Percentiles rank a stretch among this genome's conserved stretches.
These are phyloP conservation scores for Pseudogymnoascus sp. DNA, from an alignment of 2,329 filamentous ascomycete species.

Conservation along the genomic window DNA sequence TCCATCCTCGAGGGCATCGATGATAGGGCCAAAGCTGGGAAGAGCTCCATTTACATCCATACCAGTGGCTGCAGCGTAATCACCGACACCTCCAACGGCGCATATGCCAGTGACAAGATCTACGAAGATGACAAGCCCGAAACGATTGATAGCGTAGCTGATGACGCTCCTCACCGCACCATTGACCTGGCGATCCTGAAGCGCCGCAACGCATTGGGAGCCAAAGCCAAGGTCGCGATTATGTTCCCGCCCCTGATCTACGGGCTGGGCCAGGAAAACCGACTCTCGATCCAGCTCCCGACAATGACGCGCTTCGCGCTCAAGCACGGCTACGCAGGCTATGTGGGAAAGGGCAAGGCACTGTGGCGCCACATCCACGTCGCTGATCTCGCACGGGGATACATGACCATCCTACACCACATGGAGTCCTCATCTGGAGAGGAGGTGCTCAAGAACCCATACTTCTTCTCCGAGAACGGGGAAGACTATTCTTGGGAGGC, in stretches of 20 bases:
- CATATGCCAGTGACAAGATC: constrained; percentile 32
- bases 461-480: constrained; percentile 43
- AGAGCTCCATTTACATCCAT: constrained; percentile 41
- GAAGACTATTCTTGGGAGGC: constrained; percentile 38
- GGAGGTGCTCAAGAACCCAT: constrained; percentile 36
- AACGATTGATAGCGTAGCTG: constrained; percentile 36
- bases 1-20: constrained; percentile 39
- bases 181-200: constrained; percentile 40
- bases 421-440: constrained; percentile 31
- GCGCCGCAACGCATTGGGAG: constrained; percentile 30
- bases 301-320: constrained; percentile 40
- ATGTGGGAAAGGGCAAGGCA: constrained; percentile 37
- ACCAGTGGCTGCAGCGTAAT: constrained; percentile 39
- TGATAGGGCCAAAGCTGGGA: constrained; percentile 31
- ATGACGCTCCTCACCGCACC: constrained; percentile 37
- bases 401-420: constrained; percentile 38
- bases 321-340: constrained; percentile 26
- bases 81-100: constrained; percentile 32
- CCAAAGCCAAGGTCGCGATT: constrained; percentile 39
- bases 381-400: constrained; percentile 39
- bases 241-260: constrained; percentile 43
- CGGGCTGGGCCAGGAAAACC: constrained; percentile 35
- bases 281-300: constrained; percentile 42
- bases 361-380: constrained; percentile 42
- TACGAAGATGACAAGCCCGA: constrained; percentile 36